phyloP scores from a whole-genome alignment of 495 filamentous ascomycete genomes.

The Penicillium riverlandense region DNA sequence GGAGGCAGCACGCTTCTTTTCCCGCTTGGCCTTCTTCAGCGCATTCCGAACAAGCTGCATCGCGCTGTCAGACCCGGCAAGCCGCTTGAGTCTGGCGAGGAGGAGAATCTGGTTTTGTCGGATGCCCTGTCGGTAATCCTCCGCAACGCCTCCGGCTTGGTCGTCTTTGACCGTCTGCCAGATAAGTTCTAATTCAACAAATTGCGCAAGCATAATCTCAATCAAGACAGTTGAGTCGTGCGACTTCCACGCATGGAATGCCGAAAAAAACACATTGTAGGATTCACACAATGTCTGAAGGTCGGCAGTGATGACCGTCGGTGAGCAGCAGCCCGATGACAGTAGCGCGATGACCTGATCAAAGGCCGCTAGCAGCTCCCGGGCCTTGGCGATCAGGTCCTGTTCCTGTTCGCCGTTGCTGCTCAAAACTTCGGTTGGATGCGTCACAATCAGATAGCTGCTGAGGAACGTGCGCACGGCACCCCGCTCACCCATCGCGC shows the following conservation, averaged over 20 bases:
- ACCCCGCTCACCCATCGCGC: slow-evolving; percentile 65
- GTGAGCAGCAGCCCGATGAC: slow-evolving; percentile 43
- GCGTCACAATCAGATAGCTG: slow-evolving; percentile 86
- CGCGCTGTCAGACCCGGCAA: slow-evolving; percentile 76
- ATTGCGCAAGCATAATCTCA: slow-evolving; percentile 92
- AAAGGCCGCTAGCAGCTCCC: slow-evolving; percentile 75
- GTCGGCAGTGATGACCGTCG: slow-evolving; percentile 30
- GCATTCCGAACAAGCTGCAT: slow-evolving; percentile 77
- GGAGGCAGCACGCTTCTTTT: slow-evolving; percentile 47
- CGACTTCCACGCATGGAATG: slow-evolving; percentile 92
- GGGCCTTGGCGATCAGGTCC: slow-evolving; percentile 82
- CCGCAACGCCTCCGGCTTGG: slow-evolving; percentile 72
- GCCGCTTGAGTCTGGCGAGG: slow-evolving; percentile 79
- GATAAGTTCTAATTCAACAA: slow-evolving; percentile 90
- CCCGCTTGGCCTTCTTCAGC: slow-evolving; percentile 66
- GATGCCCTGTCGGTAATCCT: slow-evolving; percentile 88
- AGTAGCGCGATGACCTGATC: slow-evolving; percentile 65
- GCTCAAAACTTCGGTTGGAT: slow-evolving; percentile 84
- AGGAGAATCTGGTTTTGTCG: slow-evolving; percentile 87
- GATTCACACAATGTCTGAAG: slow-evolving; percentile 44
- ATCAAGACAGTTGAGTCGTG: slow-evolving; percentile 84
- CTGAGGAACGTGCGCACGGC: slow-evolving; percentile 85
- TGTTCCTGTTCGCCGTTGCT: slow-evolving; percentile 81
- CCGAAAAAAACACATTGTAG: slow-evolving; percentile 79
- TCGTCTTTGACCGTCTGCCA: slow-evolving; percentile 95